Percentiles rank a stretch among this genome's conserved stretches.
These are phyloP conservation scores for Meredithiella fracta DNA, from an alignment of 2,329 filamentous ascomycete species.

Conservation along the genomic window DNA sequence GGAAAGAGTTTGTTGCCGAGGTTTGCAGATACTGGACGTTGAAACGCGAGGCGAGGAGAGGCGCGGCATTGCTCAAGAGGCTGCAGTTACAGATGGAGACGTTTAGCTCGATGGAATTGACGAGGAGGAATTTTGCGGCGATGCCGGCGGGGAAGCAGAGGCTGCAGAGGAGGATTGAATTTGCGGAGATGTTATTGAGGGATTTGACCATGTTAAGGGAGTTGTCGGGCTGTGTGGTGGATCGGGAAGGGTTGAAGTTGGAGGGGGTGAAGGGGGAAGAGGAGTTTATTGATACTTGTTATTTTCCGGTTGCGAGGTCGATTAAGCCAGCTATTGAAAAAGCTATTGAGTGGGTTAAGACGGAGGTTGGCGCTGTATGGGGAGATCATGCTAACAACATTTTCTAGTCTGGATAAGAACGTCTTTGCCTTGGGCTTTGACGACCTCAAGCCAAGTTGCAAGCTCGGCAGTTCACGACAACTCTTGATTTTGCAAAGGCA, in stretches of 20 bases:
- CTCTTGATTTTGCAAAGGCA: constrained; percentile 39
- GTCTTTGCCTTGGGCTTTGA: constrained; percentile 38
- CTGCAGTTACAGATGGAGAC: constrained; percentile 90
- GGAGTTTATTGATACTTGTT: constrained; percentile 71
- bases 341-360: constrained; percentile 54
- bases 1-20: constrained; percentile 84
- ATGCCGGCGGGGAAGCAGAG: constrained; percentile 72
- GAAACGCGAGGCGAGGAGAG: constrained; percentile 81
- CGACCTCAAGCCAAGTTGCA: constrained; percentile 35
- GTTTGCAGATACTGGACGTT: constrained; percentile 96
- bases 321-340: constrained; percentile 65
- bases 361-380: background rate
- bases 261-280: constrained; percentile 60
- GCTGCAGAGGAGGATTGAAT: constrained; percentile 69
- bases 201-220: constrained; percentile 63
- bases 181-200: constrained; percentile 56
- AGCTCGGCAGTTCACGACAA: constrained; percentile 39
- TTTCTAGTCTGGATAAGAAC: constrained; percentile 44
- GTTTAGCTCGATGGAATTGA: constrained; percentile 95
- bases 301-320: constrained; percentile 71
- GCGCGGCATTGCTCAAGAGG: constrained; percentile 80
- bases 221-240: constrained; percentile 53
- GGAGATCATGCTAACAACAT: constrained; percentile 8
- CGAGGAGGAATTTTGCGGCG: constrained; percentile 81
- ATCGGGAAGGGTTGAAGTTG: constrained; percentile 63